phyloP scores from a whole-genome alignment of 257 asterid species.

The Scutellaria barbata region DNA sequence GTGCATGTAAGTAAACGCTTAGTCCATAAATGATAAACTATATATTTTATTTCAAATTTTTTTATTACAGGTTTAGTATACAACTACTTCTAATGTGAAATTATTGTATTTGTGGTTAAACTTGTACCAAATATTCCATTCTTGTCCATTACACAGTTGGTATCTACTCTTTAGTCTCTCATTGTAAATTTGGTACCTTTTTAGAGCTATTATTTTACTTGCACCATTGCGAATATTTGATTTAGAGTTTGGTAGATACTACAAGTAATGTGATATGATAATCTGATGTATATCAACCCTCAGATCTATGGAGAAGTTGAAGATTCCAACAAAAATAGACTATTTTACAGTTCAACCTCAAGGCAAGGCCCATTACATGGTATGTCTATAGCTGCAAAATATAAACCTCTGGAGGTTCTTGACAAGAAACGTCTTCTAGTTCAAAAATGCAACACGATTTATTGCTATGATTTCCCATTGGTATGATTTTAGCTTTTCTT shows the following conservation, averaged over 20 bases:
- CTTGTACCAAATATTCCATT: too few relatives aligned
- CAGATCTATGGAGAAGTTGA: slow-evolving; percentile 93
- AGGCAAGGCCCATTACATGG: slow-evolving; percentile 77
- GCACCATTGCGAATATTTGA: too few relatives aligned
- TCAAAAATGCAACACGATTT: slow-evolving; percentile 84
- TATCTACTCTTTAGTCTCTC: too few relatives aligned
- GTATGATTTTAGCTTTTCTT: slow-evolving; percentile 44
- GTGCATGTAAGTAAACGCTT: slow-evolving; percentile 82
- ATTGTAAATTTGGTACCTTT: too few relatives aligned
- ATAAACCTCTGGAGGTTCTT: slow-evolving; percentile 77
- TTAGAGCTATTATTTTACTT: too few relatives aligned
- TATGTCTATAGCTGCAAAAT: slow-evolving; percentile 67
- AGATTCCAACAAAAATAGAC: slow-evolving; percentile 49
- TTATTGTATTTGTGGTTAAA: too few relatives aligned
- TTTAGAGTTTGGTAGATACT: slow-evolving; percentile 20
- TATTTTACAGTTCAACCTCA: slow-evolving; percentile 67
- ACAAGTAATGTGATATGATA: slow-evolving; percentile 28
- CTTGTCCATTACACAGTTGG: too few relatives aligned
- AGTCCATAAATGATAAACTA: too few relatives aligned
- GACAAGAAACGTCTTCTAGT: slow-evolving; percentile 93
- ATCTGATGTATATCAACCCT: slow-evolving; percentile 31
- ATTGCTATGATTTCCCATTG: slow-evolving; percentile 99
- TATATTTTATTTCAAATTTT: too few relatives aligned
- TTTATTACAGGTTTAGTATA: too few relatives aligned
- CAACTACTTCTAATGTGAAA: too few relatives aligned